Base-by-base conservation (phyloP, 352 stramenopile species). In the Phytophthora agathidicida region DNA sequence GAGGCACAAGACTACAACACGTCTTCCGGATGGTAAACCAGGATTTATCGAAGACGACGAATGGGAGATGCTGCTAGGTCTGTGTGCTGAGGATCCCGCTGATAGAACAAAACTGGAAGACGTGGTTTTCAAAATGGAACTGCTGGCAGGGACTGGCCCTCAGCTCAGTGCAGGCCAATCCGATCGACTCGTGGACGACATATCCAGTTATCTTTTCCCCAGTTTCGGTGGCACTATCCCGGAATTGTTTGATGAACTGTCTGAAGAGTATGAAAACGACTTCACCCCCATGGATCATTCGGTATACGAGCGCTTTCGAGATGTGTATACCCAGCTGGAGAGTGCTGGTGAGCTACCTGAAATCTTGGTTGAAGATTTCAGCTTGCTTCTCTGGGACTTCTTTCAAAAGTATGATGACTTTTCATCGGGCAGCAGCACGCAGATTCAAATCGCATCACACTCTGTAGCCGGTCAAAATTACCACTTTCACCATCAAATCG, bases 281-380 rank as follows among this genome's bases (percentile, higher is more conserved):
- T 47, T 65, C 22, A 56, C 39, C 6, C 14, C 19, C 19, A 35
- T 55, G 33, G 57, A 66, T 28, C 9, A 46, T 5, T 44, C 38
- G 7, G 60, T 63, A 2, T 69, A 46, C 36, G 30, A 65, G 44
- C 60, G 60, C 26, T 32, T 69, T 33, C 33, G 14, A 37, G 33
- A 51, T 9, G 42, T 69, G 13, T 65, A 60, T 13, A 31, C 44
- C 20, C 60, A 65, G 20, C 14, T 69, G 20, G 23, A 65, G 36
- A 24, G 23, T 16, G 38, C 60, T 11, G 33, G 27, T 11, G 31
- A 51, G 24, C 30, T 69, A 13, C 53, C 60, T 42, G 3, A 9
- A 3, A 35, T 48, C 14, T 42, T 69, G 20, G 53, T 49, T 51
- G 60, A 65, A 54, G 53, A 65, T 45, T 69, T 69, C 38, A 65